Percentiles rank a stretch among this genome's conserved stretches.
Conservation (phyloP, 495 filamentous ascomycete genomes). For the Melanomma pulvis-pyrius region DNA sequence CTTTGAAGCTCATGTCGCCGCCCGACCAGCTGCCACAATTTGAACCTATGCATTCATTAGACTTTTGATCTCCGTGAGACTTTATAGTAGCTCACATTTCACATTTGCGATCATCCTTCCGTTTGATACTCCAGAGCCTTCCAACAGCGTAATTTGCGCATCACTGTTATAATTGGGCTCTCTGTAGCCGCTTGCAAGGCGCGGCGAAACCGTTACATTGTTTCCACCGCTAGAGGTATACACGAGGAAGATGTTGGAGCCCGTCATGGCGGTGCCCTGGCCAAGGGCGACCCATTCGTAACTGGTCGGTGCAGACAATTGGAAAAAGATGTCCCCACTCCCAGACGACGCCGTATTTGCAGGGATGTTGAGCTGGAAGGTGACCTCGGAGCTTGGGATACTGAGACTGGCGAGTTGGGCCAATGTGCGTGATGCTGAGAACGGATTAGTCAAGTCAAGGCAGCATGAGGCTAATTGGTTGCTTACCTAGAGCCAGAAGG, state of each 20-base stretch:
- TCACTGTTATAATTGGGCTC: constrained; percentile 37
- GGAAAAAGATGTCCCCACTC: constrained; percentile 48
- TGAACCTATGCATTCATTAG: constrained; percentile 46
- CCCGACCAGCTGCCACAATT: constrained; percentile 62
- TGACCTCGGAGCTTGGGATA: constrained; percentile 39
- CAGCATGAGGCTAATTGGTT: not conserved
- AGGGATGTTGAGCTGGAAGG: constrained; percentile 47
- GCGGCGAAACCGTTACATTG: constrained; percentile 48
- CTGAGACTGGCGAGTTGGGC: constrained; percentile 29
- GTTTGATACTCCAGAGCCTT: constrained; percentile 43
- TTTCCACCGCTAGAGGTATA: constrained; percentile 42
- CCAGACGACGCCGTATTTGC: constrained; percentile 41
- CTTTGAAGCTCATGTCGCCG: constrained; percentile 51
- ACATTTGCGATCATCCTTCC: constrained; percentile 49
- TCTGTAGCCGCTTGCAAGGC: constrained; percentile 35
- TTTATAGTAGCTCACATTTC: constrained; percentile 34
- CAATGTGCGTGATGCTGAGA: constrained; percentile 28
- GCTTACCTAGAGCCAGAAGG: constrained; percentile 28
- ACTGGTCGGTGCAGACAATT: constrained; percentile 43
- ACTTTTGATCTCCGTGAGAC: not conserved
- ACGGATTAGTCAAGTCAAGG: constrained; percentile 4
- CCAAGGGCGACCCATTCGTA: constrained; percentile 46
- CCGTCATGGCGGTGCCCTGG: constrained; percentile 44
- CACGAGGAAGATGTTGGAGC: constrained; percentile 48
- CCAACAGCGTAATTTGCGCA: constrained; percentile 43